phyloP scores from a whole-genome alignment of 441 rosid genomes.

The Syzygium malaccense region DNA sequence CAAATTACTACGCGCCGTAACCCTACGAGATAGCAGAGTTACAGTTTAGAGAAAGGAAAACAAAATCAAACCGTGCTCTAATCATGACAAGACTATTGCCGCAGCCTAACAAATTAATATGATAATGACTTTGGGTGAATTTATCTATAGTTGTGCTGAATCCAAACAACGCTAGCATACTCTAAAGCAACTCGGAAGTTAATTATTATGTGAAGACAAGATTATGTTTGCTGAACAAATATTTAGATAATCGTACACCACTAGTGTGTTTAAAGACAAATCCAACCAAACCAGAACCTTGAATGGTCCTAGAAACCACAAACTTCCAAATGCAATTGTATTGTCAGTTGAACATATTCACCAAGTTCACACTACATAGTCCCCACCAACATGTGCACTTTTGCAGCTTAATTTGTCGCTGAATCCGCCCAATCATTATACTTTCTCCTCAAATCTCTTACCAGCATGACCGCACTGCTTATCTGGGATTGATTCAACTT shows the following conservation, averaged over 20 bases:
- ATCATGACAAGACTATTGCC: not conserved
- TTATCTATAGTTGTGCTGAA: not conserved
- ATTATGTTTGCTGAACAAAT: not conserved
- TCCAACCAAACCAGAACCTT: not conserved
- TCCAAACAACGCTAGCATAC: not conserved
- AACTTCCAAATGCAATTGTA: not conserved
- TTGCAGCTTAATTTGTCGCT: not conserved
- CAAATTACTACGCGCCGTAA: not conserved
- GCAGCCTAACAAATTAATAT: not conserved
- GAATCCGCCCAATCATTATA: not conserved
- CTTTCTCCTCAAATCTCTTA: not conserved
- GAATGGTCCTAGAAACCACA: not conserved
- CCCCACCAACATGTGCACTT: not conserved
- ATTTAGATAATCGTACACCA: not conserved
- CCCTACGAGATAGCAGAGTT: not conserved
- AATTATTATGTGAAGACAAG: not conserved
- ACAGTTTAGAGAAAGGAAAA: not conserved
- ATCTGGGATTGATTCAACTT: not conserved
- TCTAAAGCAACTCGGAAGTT: not conserved
- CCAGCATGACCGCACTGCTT: not conserved
- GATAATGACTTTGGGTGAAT: not conserved
- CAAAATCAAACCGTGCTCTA: not conserved
- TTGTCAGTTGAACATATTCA: not conserved
- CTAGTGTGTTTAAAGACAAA: not conserved
- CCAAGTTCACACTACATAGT: not conserved